Evolutionary conservation across 2,329 filamentous ascomycete genomes (phyloP).

Genomic region (Alternaria novae-zelandiae): DNA sequence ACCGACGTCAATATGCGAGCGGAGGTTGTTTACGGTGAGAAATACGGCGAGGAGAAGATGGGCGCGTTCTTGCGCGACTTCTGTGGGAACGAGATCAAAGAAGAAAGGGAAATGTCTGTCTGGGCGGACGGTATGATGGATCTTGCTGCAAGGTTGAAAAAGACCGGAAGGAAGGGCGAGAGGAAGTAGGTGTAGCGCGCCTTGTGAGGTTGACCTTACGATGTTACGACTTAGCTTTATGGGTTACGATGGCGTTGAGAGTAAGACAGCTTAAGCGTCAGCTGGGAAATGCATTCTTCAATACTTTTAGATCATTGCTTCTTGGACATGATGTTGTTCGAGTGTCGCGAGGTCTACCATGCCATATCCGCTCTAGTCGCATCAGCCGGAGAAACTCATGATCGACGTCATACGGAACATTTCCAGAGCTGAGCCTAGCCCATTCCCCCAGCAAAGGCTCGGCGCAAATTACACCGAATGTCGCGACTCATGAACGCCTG

Average conservation of each 20-base stretch:
- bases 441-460: neutral
- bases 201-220: neutral
- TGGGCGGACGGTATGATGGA: conserved; percentile 55
- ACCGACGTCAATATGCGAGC: conserved; percentile 65
- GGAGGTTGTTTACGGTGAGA: conserved; percentile 76
- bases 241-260: conserved; percentile 20
- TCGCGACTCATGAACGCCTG: neutral
- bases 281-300: neutral
- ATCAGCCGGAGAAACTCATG: conserved; percentile 17
- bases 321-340: neutral
- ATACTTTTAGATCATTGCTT: too few relatives aligned
- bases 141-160: conserved; percentile 52
- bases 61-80: conserved; percentile 70
- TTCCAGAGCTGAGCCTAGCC: neutral
- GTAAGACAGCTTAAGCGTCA: neutral
- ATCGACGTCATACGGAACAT: neutral
- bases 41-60: conserved; percentile 77
- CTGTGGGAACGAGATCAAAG: conserved; percentile 48
- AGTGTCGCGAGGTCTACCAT: neutral
- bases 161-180: conserved; percentile 54
- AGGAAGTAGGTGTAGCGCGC: conserved; percentile 22
- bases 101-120: conserved; percentile 39
- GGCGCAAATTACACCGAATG: conserved; percentile 17
- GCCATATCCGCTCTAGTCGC: neutral
- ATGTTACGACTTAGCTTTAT: conserved; percentile 14